Conservation (phyloP, 1,284 basidiomycete genomes). For the Termitomyces sp. region DNA sequence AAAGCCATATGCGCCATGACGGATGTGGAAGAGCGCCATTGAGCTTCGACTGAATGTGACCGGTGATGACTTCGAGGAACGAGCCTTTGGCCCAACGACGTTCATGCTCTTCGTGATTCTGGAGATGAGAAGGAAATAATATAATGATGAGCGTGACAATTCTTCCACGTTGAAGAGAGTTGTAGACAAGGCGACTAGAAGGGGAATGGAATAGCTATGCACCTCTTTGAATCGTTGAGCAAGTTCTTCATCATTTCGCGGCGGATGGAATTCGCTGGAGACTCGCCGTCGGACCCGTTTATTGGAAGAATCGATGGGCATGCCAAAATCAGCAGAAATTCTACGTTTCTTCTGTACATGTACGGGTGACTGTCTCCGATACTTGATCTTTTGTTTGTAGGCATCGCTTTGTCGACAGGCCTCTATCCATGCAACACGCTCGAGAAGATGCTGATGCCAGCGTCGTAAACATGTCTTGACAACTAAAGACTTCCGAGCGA, state of each 20-base stretch:
- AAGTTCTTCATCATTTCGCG: slow-evolving; percentile 59
- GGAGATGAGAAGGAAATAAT: slow-evolving; percentile 16
- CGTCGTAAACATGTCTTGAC: slow-evolving; percentile 32
- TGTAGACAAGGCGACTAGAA: slow-evolving; percentile 11
- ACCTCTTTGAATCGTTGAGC: slow-evolving; percentile 65
- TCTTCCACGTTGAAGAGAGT: slow-evolving; percentile 10
- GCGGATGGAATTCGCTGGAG: slow-evolving; percentile 42
- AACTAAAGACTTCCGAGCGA: slow-evolving; percentile 28
- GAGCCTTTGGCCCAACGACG: slow-evolving; percentile 66
- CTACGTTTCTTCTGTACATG: slow-evolving; percentile 22
- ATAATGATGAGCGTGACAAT: slow-evolving; percentile 15
- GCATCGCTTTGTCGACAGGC: slow-evolving; percentile 54
- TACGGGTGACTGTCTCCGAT: slow-evolving; percentile 29
- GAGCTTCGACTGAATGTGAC: slow-evolving; percentile 31
- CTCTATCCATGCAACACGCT: slow-evolving; percentile 48
- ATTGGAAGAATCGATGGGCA: slow-evolving; percentile 21
- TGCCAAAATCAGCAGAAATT: slow-evolving; percentile 21
- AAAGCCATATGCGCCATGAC: slow-evolving; percentile 63
- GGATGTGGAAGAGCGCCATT: slow-evolving; percentile 20
- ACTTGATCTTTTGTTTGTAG: slow-evolving; percentile 49
- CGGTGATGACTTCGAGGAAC: slow-evolving; percentile 47
- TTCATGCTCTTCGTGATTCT: slow-evolving; percentile 68
- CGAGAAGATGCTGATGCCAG: slow-evolving; percentile 41
- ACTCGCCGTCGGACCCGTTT: slow-evolving; percentile 43
- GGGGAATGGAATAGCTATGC: slow-evolving; percentile 20